Conservation (phyloP, 83 land plant genomes). For the Thuja plicata region DNA sequence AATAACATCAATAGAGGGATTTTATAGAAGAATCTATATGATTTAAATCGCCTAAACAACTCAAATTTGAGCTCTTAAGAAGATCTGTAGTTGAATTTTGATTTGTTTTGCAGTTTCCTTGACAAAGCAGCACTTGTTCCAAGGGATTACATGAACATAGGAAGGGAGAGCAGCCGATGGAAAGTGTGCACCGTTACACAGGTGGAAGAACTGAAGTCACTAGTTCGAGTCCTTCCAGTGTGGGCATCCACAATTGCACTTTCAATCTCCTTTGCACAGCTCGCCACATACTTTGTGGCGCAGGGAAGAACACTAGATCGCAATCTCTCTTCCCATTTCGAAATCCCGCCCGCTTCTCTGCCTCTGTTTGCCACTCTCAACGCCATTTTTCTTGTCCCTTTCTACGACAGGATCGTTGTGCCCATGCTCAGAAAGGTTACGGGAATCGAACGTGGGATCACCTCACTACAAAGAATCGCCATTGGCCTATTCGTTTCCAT, state of each 20-base stretch:
- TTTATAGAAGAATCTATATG: no score
- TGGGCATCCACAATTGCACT: conserved; percentile 46
- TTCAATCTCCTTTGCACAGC: conserved; percentile 41
- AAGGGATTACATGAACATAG: neutral
- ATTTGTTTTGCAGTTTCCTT: conserved; percentile 24
- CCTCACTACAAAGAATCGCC: conserved; percentile 43
- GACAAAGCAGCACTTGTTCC: conserved; percentile 54
- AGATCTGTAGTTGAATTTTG: no score
- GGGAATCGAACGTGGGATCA: conserved; percentile 38
- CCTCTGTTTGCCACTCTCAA: conserved; percentile 32
- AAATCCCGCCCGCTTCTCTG: conserved; percentile 37
- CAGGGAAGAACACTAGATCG: conserved; percentile 47
- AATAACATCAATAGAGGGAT: no score
- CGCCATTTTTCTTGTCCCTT: conserved; percentile 33
- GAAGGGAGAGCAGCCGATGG: conserved; percentile 30
- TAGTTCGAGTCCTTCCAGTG: conserved; percentile 49
- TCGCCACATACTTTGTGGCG: conserved; percentile 35
- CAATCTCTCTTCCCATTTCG: conserved; percentile 18
- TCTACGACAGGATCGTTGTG: conserved; percentile 35
- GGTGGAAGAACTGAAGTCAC: conserved; percentile 61
- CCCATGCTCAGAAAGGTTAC: conserved; percentile 30
- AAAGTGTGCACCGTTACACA: conserved; percentile 55
- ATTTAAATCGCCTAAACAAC: no score
- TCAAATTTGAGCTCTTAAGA: no score
- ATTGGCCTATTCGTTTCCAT: conserved; percentile 43